phyloP scores from a whole-genome alignment of 129 eudicot genomes.

The Pseudognaphalium luteoalbum region DNA sequence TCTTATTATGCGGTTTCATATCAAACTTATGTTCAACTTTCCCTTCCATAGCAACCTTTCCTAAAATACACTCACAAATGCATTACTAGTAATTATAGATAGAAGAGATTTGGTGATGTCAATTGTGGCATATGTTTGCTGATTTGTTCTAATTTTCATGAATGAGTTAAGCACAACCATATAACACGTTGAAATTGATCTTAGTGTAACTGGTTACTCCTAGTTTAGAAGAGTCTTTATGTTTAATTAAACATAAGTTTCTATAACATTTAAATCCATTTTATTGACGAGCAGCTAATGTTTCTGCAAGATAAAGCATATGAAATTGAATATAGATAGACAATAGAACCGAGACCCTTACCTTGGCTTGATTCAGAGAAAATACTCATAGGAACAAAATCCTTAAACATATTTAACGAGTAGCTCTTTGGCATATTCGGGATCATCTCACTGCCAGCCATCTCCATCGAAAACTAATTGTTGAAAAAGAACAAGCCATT shows the following conservation, averaged over 20 bases:
- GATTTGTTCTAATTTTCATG: neutral
- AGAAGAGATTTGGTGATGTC: neutral
- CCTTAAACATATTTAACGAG: constrained; percentile 76
- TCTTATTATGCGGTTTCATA: constrained; percentile 79
- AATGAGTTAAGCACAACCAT: neutral
- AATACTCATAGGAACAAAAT: constrained; percentile 81
- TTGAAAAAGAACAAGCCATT: neutral
- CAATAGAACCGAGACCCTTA: constrained; percentile 28
- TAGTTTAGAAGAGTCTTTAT: neutral
- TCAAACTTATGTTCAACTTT: constrained; percentile 91
- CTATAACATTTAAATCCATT: neutral
- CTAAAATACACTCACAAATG: constrained; percentile 35
- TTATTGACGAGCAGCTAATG: neutral
- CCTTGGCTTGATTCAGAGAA: constrained; percentile 79
- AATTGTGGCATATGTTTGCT: neutral
- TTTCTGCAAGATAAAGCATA: neutral
- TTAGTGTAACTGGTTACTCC: neutral
- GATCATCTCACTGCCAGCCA: constrained; percentile 51
- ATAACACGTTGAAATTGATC: neutral
- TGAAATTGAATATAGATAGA: neutral
- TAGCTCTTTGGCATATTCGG: constrained; percentile 70
- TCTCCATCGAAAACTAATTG: constrained; percentile 79
- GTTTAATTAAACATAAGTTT: neutral
- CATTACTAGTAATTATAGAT: neutral
- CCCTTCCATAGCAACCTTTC: constrained; percentile 71